Conservation (phyloP, 192 early-diverging fungal genomes). For the Coemansia sp. region DNA sequence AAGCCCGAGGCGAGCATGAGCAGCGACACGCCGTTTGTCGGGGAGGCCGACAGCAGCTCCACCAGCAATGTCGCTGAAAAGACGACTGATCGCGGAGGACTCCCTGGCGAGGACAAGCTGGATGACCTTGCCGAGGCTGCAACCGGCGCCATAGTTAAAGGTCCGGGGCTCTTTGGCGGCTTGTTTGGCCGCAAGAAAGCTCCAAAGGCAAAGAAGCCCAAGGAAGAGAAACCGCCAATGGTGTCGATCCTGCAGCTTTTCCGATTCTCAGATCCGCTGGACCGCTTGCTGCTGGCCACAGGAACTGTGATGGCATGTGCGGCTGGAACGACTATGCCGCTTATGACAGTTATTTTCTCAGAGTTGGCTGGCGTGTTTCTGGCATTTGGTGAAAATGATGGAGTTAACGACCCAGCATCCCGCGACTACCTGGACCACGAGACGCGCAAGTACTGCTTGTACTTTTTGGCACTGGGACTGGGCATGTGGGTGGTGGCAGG, state of each 20-base stretch:
- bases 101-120: neutral
- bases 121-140: neutral
- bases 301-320: constrained; percentile 40
- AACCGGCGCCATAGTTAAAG: neutral
- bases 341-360: constrained; percentile 53
- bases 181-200: neutral
- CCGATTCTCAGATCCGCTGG: constrained; percentile 60
- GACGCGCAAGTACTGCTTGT: constrained; percentile 43
- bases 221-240: constrained; percentile 46
- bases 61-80: neutral
- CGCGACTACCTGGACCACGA: constrained; percentile 25
- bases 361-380: constrained; percentile 21
- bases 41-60: neutral
- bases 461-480: constrained; percentile 33
- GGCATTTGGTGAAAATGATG: constrained; percentile 9
- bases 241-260: constrained; percentile 61
- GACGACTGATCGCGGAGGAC: neutral
- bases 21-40: neutral
- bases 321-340: constrained; percentile 41
- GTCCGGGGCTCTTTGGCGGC: neutral
- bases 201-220: constrained; percentile 7
- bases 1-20: neutral
- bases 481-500: constrained; percentile 14
- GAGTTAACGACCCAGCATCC: neutral
- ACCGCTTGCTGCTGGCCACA: constrained; percentile 54